A percentile compares a stretch with the other conserved stretches of the same genome.
Conservation (phyloP, 768 basidiomycete genomes). For the Agrocybe chaxingu region DNA sequence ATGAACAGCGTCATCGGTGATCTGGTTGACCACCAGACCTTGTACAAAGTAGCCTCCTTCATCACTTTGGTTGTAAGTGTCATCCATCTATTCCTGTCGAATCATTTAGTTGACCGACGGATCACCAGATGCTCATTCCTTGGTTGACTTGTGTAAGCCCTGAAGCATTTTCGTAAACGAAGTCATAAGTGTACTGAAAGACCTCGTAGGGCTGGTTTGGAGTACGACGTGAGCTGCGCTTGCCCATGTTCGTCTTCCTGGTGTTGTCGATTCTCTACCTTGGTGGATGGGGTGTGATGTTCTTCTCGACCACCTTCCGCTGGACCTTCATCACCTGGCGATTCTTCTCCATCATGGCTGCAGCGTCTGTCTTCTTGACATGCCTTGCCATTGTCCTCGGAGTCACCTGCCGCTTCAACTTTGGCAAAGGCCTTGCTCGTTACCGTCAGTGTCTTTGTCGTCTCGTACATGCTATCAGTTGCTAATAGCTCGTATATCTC, state of each 20-base stretch:
- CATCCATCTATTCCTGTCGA: not conserved
- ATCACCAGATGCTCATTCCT: constrained; percentile 49
- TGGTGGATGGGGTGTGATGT: constrained; percentile 70
- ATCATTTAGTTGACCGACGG: not conserved
- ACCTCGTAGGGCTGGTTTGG: constrained; percentile 66
- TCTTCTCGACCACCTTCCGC: constrained; percentile 67
- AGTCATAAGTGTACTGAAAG: constrained; percentile 2
- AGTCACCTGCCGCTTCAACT: constrained; percentile 67
- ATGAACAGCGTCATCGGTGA: constrained; percentile 63
- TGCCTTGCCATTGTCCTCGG: constrained; percentile 57
- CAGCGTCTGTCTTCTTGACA: constrained; percentile 55
- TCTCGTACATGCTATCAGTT: not conserved
- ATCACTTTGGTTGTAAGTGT: constrained; percentile 57
- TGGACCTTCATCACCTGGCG: constrained; percentile 74
- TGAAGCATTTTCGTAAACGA: not conserved
- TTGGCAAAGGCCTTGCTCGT: constrained; percentile 68
- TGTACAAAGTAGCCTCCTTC: constrained; percentile 57
- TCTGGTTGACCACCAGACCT: constrained; percentile 35
- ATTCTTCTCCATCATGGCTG: constrained; percentile 67
- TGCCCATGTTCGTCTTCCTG: constrained; percentile 63
- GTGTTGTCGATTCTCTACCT: constrained; percentile 58
- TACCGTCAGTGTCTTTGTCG: constrained; percentile 47
- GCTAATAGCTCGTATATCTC: constrained; percentile 3
- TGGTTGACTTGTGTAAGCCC: constrained; percentile 60
- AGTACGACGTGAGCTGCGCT: constrained; percentile 61